Conservation (phyloP, 202 grass and related monocot genomes). For the Setaria italica region DNA sequence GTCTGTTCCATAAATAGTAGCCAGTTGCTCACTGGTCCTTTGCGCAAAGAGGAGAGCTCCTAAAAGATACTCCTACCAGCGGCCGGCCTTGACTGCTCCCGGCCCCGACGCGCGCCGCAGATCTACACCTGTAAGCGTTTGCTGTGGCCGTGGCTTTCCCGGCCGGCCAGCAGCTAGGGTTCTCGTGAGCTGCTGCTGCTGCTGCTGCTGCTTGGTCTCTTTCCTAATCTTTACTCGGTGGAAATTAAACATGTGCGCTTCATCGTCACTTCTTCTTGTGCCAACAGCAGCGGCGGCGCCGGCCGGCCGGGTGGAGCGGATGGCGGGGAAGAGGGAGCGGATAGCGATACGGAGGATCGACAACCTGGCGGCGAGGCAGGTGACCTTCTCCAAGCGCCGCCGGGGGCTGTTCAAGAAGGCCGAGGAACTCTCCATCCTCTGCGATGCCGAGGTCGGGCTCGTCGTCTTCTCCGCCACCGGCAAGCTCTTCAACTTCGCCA, state of each 20-base stretch:
- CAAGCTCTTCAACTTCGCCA: slow-evolving; percentile 71
- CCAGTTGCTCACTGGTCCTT: slow-evolving; percentile 34
- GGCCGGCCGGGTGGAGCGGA: background rate
- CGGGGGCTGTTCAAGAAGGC: slow-evolving; percentile 89
- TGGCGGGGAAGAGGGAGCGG: slow-evolving; percentile 72
- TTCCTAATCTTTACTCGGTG: background rate
- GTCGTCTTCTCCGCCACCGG: slow-evolving; percentile 78
- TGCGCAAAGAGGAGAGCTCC: slow-evolving; percentile 22
- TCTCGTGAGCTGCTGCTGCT: background rate
- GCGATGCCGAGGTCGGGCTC: slow-evolving; percentile 80
- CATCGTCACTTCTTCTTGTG: too few relatives aligned
- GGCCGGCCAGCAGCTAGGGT: slow-evolving; percentile 38
- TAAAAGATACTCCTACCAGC: background rate
- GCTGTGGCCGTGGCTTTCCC: background rate
- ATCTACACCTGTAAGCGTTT: slow-evolving; percentile 58
- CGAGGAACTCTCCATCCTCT: slow-evolving; percentile 80
- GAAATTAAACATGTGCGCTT: background rate
- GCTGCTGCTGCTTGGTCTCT: background rate
- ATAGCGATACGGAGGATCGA: slow-evolving; percentile 78
- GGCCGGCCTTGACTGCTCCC: background rate
- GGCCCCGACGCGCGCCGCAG: slow-evolving; percentile 34
- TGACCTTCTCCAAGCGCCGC: slow-evolving; percentile 80
- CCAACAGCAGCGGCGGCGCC: background rate
- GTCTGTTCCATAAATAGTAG: slow-evolving; percentile 54
- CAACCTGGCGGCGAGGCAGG: slow-evolving; percentile 70